Conservation (phyloP, 495 filamentous ascomycete genomes). For the Aspergillus incahuasiensis region DNA sequence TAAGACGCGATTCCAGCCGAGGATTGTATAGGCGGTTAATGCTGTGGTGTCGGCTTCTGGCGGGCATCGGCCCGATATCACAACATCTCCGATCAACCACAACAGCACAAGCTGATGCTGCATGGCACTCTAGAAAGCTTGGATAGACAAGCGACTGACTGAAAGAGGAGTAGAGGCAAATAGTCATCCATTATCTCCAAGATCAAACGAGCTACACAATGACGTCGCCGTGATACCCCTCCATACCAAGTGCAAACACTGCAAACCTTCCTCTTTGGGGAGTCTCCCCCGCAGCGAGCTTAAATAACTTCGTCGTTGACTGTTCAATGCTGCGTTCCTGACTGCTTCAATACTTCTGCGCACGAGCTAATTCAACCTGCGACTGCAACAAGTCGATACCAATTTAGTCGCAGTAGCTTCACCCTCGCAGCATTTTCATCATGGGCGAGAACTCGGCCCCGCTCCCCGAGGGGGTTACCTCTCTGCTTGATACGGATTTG, state of each 20-base stretch:
- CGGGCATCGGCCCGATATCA: no score
- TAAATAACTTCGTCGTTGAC: slow-evolving; percentile 9
- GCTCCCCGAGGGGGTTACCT: slow-evolving; percentile 69
- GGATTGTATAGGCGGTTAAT: no score
- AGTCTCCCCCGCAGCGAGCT: slow-evolving; percentile 10
- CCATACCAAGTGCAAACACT: slow-evolving; percentile 25
- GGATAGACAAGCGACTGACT: neutral
- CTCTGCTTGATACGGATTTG: slow-evolving; percentile 92
- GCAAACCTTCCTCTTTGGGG: slow-evolving; percentile 22
- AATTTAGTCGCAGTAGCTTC: neutral
- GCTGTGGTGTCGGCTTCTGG: no score
- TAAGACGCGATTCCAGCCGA: no score
- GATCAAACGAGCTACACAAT: neutral
- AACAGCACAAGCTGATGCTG: no score
- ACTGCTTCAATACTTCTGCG: neutral
- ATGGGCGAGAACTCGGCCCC: slow-evolving; percentile 30
- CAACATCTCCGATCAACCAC: no score
- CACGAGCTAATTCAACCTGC: neutral
- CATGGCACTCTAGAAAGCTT: neutral
- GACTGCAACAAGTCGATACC: neutral
- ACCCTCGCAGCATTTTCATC: slow-evolving; percentile 5
- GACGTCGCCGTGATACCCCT: neutral
- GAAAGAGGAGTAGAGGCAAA: neutral
- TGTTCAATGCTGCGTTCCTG: neutral
- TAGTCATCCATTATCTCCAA: neutral